Evolutionary conservation across 805 yeast genomes (phyloP).

Genomic region (Metschnikowia aberdeeniae): DNA sequence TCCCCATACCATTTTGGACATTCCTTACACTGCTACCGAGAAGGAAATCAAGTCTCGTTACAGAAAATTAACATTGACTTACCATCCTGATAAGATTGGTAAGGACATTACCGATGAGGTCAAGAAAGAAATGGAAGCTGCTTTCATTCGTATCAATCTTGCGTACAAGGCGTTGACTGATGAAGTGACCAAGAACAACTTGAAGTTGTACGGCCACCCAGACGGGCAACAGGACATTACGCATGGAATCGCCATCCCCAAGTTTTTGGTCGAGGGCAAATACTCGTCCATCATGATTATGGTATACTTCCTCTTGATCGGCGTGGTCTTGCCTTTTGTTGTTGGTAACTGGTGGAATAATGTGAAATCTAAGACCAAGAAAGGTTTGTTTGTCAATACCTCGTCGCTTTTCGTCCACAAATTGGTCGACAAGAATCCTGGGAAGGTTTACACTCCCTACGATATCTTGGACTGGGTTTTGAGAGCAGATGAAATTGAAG

Average conservation of each 20-base stretch:
- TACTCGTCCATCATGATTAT: slow-evolving; percentile 62
- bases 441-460: slow-evolving; percentile 55
- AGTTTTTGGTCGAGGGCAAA: slow-evolving; percentile 80
- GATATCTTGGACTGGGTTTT: slow-evolving; percentile 58
- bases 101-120: slow-evolving; percentile 57
- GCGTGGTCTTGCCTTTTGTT: slow-evolving; percentile 69
- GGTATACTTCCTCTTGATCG: slow-evolving; percentile 66
- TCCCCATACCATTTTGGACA: slow-evolving; percentile 83
- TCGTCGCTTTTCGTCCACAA: slow-evolving; percentile 72
- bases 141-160: slow-evolving; percentile 75
- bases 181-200: slow-evolving; percentile 77
- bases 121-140: slow-evolving; percentile 59
- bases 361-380: slow-evolving; percentile 73
- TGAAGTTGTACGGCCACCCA: slow-evolving; percentile 88
- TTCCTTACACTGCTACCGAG: slow-evolving; percentile 63
- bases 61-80: slow-evolving; percentile 80
- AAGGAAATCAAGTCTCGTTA: slow-evolving; percentile 76
- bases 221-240: slow-evolving; percentile 91
- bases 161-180: slow-evolving; percentile 96
- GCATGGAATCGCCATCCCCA: slow-evolving; percentile 95
- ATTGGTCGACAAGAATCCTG: slow-evolving; percentile 70
- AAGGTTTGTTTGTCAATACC: slow-evolving; percentile 79
- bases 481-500: slow-evolving; percentile 59
- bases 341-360: slow-evolving; percentile 91
- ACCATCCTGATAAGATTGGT: slow-evolving; percentile 90